Base-by-base conservation (phyloP, 1,284 basidiomycete genomes). In the Microbotryomycetes sp. region DNA sequence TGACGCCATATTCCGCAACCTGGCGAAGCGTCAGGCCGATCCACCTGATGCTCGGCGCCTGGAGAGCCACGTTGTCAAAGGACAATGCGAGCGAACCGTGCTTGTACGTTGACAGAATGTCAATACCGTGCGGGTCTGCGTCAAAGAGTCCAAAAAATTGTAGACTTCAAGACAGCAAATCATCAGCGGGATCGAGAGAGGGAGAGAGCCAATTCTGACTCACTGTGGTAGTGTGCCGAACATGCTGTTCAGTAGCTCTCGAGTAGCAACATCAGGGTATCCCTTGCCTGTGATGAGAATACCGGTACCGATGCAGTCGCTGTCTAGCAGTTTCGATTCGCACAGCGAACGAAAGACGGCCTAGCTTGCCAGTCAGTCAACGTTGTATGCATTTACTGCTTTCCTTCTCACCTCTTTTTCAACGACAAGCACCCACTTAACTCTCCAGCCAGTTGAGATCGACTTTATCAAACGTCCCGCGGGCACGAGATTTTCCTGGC, bases 351-450 rank as follows among this genome's bases (percentile, higher is more conserved):
- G 87, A 73, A 94, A 94, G 29, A 93, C 82, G 0, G 91, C 91
- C 91, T 94, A 69, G 5, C 6, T 2, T 3, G 6, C 4, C 3
- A 0, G n/a, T n/a, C n/a, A n/a, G n/a, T n/a, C n/a, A n/a, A n/a
- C n/a, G n/a, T n/a, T n/a, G n/a, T n/a, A n/a, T n/a, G n/a, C n/a
- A n/a, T n/a, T n/a, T n/a, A n/a, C n/a, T n/a, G n/a, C n/a, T n/a
- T n/a, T n/a, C n/a, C n/a, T n/a, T 7, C 79, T 64, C 46, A 87
- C 91, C 77, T 97, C 92, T 77, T 97, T 97, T 75, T 97, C 92
- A 13, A 96, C 82, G 0, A 96, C 78, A 18, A 96, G 78, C 4
- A 94, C 81, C 87, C 89, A 96, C 0, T 79, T 68, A 5, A 90
- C 71, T 46, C 80, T 75, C 11, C 18, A 9, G 0, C 78, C 73